Evolutionary conservation across 1,284 basidiomycete species (phyloP).

Genomic region (Leccinum pallidistipes): DNA sequence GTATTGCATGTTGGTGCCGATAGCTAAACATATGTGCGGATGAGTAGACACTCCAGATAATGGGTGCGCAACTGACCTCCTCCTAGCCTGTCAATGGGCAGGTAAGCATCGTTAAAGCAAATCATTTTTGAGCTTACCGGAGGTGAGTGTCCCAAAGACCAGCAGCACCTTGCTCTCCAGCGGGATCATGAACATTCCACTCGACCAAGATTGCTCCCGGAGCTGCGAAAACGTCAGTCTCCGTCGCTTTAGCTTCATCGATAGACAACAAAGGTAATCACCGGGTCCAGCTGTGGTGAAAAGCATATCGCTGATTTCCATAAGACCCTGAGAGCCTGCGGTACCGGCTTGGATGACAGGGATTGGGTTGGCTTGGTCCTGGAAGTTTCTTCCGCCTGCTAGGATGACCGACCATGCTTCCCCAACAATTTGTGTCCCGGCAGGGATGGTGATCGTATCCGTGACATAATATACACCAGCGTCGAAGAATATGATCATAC

Average conservation of each 20-base stretch:
- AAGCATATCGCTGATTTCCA: not conserved
- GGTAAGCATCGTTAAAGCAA: not conserved
- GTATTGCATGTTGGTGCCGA: not conserved
- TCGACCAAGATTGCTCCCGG: not conserved
- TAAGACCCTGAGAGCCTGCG: conserved; percentile 28
- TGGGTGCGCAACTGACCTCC: not conserved
- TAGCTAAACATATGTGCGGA: not conserved
- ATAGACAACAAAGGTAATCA: not conserved
- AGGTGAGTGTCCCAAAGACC: not conserved
- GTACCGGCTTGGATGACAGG: conserved; percentile 1
- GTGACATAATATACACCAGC: conserved; percentile 52
- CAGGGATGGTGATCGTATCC: conserved; percentile 53
- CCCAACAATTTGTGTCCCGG: conserved; percentile 53
- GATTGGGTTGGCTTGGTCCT: not conserved
- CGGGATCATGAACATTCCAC: not conserved
- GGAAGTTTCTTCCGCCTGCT: not conserved
- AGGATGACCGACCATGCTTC: conserved; percentile 49
- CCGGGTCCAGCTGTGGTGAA: not conserved
- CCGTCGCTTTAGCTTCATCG: not conserved
- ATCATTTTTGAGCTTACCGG: not conserved
- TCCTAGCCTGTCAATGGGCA: not conserved
- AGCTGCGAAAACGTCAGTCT: not conserved
- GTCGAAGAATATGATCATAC: conserved; percentile 56
- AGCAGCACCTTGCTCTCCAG: not conserved
- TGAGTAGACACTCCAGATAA: not conserved